A percentile compares a stretch with the other conserved stretches of the same genome.
Conservation (phyloP, 768 basidiomycete genomes). For the Pisolithus orientalis region DNA sequence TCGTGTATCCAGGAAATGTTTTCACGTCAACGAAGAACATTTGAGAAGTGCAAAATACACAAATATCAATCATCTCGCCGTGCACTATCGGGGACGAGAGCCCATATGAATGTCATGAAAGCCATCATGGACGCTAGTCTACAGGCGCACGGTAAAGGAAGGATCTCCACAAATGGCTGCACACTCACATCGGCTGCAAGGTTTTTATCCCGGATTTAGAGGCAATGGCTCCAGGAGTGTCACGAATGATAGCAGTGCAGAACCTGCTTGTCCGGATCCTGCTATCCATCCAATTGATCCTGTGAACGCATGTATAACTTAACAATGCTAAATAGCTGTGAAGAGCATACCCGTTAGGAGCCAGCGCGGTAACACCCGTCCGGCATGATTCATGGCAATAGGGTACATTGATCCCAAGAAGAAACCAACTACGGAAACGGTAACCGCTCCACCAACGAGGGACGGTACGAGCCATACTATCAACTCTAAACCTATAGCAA, state of each 20-base stretch:
- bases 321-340: background rate
- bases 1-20: too few relatives aligned
- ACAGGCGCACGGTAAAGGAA: background rate
- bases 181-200: slow-evolving; percentile 31
- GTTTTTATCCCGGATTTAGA: slow-evolving; percentile 46
- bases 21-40: too few relatives aligned
- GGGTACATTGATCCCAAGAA: slow-evolving; percentile 49
- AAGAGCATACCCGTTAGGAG: slow-evolving; percentile 42
- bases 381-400: slow-evolving; percentile 62
- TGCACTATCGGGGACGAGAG: slow-evolving; percentile 30
- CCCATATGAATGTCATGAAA: slow-evolving; percentile 37
- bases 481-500: slow-evolving; percentile 51
- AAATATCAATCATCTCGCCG: slow-evolving; percentile 10
- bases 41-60: background rate
- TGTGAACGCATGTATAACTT: background rate
- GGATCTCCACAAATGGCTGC: background rate
- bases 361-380: slow-evolving; percentile 63
- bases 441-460: slow-evolving; percentile 47
- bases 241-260: slow-evolving; percentile 66
- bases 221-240: slow-evolving; percentile 65
- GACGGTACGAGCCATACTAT: slow-evolving; percentile 53
- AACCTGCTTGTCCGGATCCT: slow-evolving; percentile 65
- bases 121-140: slow-evolving; percentile 37
- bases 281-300: slow-evolving; percentile 65
- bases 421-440: slow-evolving; percentile 51